A percentile compares a stretch with the other conserved stretches of the same genome.
phyloP scores from a whole-genome alignment of 75 land plant species.

The Cryptomeria japonica region DNA sequence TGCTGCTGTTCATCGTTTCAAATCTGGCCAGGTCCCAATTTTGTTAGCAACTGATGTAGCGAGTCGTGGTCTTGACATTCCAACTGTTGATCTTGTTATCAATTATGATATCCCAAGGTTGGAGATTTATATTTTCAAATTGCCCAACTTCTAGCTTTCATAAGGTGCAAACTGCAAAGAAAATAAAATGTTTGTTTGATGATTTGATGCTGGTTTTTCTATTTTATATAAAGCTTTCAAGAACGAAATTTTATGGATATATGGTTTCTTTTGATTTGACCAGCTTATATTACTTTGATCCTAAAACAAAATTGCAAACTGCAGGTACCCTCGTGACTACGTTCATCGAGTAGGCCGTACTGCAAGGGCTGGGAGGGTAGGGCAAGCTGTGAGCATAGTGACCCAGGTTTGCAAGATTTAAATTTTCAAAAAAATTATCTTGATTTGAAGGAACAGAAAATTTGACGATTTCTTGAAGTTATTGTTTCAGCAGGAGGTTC shows the following conservation, averaged over 20 bases:
- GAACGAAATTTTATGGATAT: not conserved
- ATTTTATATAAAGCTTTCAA: not conserved
- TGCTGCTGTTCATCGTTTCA: slow-evolving; percentile 80
- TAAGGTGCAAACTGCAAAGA: not conserved
- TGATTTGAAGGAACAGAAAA: not conserved
- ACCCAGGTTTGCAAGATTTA: slow-evolving; percentile 57
- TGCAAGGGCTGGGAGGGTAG: slow-evolving; percentile 98
- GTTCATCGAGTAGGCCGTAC: slow-evolving; percentile 98
- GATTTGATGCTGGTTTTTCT: not conserved
- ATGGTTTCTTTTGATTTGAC: not conserved
- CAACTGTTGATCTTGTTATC: slow-evolving; percentile 94
- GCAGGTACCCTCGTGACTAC: slow-evolving; percentile 83
- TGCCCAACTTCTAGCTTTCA: not conserved
- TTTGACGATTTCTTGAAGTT: not conserved
- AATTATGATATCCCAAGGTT: slow-evolving; percentile 99
- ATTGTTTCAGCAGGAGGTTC: not conserved
- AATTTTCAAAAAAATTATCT: not conserved
- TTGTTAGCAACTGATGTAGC: slow-evolving; percentile 98
- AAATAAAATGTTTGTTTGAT: not conserved
- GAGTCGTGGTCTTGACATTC: slow-evolving; percentile 98
- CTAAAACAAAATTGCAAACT: not conserved
- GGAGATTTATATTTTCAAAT: not conserved
- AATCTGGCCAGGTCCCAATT: slow-evolving; percentile 81
- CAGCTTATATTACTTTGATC: not conserved
- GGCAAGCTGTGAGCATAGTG: slow-evolving; percentile 74